Evolutionary conservation across 192 early-diverging fungal species (phyloP).

Genomic region (Coemansia sp.): DNA sequence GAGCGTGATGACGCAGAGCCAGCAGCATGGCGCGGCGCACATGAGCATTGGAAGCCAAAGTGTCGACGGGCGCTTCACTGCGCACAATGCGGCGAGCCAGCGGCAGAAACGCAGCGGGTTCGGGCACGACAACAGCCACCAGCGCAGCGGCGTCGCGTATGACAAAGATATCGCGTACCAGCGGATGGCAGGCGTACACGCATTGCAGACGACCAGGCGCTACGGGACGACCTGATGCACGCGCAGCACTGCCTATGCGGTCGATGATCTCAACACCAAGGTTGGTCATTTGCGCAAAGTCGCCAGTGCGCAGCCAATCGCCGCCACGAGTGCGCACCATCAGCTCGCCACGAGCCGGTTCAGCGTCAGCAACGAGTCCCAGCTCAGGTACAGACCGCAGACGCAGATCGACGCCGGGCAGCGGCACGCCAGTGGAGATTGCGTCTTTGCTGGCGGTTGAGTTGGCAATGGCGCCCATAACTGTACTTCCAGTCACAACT

Average conservation of each 20-base stretch:
- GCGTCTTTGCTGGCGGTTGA: constrained; percentile 23
- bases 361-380: constrained; percentile 73
- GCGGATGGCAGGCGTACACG: constrained; percentile 65
- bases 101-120: constrained; percentile 58
- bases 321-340: constrained; percentile 73
- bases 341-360: constrained; percentile 88
- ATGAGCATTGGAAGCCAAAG: constrained; percentile 44
- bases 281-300: constrained; percentile 78
- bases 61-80: constrained; percentile 20
- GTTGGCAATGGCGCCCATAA: neutral
- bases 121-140: constrained; percentile 86
- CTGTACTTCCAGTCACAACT: neutral
- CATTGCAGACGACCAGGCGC: constrained; percentile 87
- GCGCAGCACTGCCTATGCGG: constrained; percentile 74
- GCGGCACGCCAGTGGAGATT: constrained; percentile 74
- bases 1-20: constrained; percentile 61
- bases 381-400: constrained; percentile 85
- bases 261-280: constrained; percentile 78
- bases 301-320: constrained; percentile 87
- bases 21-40: constrained; percentile 63
- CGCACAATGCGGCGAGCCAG: constrained; percentile 57
- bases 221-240: constrained; percentile 74
- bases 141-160: constrained; percentile 84
- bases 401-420: constrained; percentile 76
- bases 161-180: constrained; percentile 87